These are phyloP conservation scores for Ustilago sp. DNA, from an alignment of 1,284 basidiomycete species.

Conservation along the genomic window DNA sequence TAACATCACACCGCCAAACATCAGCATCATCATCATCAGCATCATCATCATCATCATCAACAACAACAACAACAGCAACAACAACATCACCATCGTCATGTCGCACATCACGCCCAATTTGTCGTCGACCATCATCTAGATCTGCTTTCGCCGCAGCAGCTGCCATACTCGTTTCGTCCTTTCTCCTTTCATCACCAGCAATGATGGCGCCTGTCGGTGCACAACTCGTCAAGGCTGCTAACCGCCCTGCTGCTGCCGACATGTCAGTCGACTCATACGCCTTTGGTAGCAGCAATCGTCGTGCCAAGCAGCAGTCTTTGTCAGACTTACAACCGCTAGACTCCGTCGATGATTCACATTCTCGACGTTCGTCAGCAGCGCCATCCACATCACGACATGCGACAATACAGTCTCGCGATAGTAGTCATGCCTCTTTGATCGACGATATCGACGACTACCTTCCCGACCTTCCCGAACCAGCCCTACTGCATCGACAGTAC, in stretches of 20 bases:
- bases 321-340: not conserved
- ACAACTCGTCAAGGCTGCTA: not conserved
- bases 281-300: conserved; percentile 8
- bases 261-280: conserved; percentile 8
- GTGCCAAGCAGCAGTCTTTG: not conserved
- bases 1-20: not conserved
- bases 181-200: conserved; percentile 47
- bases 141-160: conserved; percentile 29
- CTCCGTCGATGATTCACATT: not conserved
- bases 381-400: conserved; percentile 13
- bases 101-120: not conserved
- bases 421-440: not conserved
- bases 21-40: not conserved
- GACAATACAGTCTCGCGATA: not conserved
- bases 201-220: conserved; percentile 34
- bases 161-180: conserved; percentile 48
- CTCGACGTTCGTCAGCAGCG: conserved; percentile 6
- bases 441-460: conserved; percentile 31
- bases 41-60: not conserved
- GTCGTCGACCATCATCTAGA: conserved; percentile 15
- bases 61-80: not conserved
- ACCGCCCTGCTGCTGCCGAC: not conserved
- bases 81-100: not conserved
- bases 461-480: conserved; percentile 15
- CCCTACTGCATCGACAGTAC: conserved; percentile 24